Conservation (phyloP, 148 eudicot genomes). For the Euryodendron excelsum region DNA sequence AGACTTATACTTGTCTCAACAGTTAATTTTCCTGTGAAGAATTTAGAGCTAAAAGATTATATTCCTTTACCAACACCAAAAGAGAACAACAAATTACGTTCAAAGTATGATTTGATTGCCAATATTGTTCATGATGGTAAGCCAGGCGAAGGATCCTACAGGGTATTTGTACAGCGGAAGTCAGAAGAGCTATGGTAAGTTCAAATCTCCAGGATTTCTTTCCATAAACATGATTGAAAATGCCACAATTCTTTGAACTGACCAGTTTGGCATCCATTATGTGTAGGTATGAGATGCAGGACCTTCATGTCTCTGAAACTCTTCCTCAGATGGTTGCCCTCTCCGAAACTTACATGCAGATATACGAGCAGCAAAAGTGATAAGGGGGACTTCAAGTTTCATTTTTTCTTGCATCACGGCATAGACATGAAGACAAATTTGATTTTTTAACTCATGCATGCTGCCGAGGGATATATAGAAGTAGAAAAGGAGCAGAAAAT, state of each 20-base stretch:
- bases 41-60: slow-evolving; percentile 94
- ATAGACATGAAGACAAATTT: not conserved
- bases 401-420: not conserved
- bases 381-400: not conserved
- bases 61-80: slow-evolving; percentile 78
- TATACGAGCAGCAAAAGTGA: slow-evolving; percentile 81
- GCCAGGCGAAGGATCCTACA: slow-evolving; percentile 92
- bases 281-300: slow-evolving; percentile 96
- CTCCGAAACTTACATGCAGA: slow-evolving; percentile 97
- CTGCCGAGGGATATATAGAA: not conserved
- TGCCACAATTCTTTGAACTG: not conserved
- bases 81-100: slow-evolving; percentile 57
- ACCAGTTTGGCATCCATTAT: not conserved
- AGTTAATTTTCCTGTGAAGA: slow-evolving; percentile 98
- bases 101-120: slow-evolving; percentile 92
- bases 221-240: not conserved
- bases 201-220: not conserved
- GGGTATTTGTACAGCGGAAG: slow-evolving; percentile 95
- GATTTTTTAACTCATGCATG: not conserved
- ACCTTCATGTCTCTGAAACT: slow-evolving; percentile 90
- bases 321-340: slow-evolving; percentile 99
- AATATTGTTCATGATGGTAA: slow-evolving; percentile 97
- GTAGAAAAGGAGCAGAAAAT: not conserved
- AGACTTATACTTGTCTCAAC: slow-evolving; percentile 12
- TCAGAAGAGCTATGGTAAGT: slow-evolving; percentile 93